phyloP scores from a whole-genome alignment of 805 yeast genomes.

The Candida sphagnicola region DNA sequence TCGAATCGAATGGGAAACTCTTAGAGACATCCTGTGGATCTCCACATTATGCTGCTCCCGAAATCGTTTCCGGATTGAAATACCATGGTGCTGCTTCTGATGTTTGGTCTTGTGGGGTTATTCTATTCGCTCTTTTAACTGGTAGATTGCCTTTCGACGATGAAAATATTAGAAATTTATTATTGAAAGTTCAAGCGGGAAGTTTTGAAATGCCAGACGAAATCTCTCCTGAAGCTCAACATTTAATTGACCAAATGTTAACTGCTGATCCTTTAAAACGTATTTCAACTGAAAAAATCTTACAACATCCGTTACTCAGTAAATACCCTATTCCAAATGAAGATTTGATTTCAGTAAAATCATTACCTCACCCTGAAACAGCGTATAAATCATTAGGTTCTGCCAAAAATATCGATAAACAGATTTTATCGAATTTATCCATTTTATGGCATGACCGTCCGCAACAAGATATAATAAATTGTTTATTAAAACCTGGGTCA shows the following conservation, averaged over 20 bases:
- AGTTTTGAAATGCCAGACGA: slow-evolving; percentile 67
- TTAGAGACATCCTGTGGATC: slow-evolving; percentile 83
- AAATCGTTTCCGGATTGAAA: slow-evolving; percentile 71
- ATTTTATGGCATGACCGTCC: slow-evolving; percentile 57
- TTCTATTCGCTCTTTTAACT: slow-evolving; percentile 70
- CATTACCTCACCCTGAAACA: slow-evolving; percentile 53
- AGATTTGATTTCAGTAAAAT: slow-evolving; percentile 40
- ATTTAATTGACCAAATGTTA: slow-evolving; percentile 61
- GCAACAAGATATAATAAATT: slow-evolving; percentile 34
- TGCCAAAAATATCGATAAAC: slow-evolving; percentile 45
- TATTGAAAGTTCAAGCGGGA: slow-evolving; percentile 76
- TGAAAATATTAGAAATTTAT: slow-evolving; percentile 66
- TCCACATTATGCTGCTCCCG: slow-evolving; percentile 88
- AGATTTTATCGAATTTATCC: slow-evolving; percentile 51
- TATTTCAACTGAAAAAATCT: slow-evolving; percentile 62
- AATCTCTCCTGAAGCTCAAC: slow-evolving; percentile 61
- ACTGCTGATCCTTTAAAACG: slow-evolving; percentile 69
- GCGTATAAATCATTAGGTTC: slow-evolving; percentile 49
- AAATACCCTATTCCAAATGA: slow-evolving; percentile 49
- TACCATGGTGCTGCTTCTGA: slow-evolving; percentile 85
- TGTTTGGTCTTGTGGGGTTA: slow-evolving; percentile 87
- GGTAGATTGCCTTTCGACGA: slow-evolving; percentile 85
- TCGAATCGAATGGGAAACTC: slow-evolving; percentile 65
- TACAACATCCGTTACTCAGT: slow-evolving; percentile 51
- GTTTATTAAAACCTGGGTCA: slow-evolving; percentile 35